Evolutionary conservation across 768 basidiomycete genomes (phyloP), one percentile per base, ranked within the genome.

Genomic region (Amanita subjunquillea): DNA sequence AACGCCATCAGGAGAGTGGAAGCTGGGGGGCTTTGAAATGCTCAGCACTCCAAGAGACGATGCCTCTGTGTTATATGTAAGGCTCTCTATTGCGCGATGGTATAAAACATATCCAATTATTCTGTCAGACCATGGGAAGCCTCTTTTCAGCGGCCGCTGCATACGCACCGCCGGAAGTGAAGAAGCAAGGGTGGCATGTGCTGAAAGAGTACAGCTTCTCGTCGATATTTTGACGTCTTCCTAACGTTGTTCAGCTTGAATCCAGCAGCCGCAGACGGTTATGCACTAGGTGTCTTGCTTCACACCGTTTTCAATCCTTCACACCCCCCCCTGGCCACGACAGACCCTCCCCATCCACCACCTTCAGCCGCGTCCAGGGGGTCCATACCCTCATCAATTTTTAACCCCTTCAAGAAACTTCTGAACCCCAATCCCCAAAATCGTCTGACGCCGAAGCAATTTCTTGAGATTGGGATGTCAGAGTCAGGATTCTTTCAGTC

Each of bases 1-100:
- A 48, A 91, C 95, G 0, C 84, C 86, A 0, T 89, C 91, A 0
- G 91, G 95, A 4, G 96, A 99, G 70, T 98, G 95, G 96, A 90
- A 90, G 62, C 71, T 99, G 6, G 94, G 91, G 17, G 95, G 95
- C 0, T 93, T 98, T 61, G 96, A 99, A 61, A 69, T 95, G 0
- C 66, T 96, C 56, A 92, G 91, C 59, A 89, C 77, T 58, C 77
- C 85, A 7, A 87, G 82, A 59, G 94, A 97, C 49, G 83, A 88
- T 12, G 65, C 73, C 42, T 79, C 87, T 30, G 78, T 88, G 13
- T 70, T 93, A 62, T 95, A 88, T 73, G 91, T 93, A 69, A 67
- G 86, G 69, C 58, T 39, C 57, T 20, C 54, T 22, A 2, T 37
- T 40, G 23, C 46, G 23, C 8, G 22, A 56, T 17, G n/a, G 2